Percentiles rank a stretch among this genome's conserved stretches.
phyloP scores from a whole-genome alignment of 257 asterid species.

The Solanum acaule region DNA sequence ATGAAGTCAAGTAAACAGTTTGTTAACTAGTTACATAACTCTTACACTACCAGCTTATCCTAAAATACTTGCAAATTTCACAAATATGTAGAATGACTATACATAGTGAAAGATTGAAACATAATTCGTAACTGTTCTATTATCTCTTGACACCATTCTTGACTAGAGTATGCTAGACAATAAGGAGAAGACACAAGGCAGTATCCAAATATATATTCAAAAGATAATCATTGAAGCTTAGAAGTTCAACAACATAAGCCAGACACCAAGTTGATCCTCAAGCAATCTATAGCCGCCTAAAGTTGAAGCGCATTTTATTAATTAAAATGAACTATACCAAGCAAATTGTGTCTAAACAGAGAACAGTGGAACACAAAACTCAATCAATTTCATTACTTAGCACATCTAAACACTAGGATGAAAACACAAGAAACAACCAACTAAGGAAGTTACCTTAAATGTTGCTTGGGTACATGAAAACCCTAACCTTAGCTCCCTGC shows the following conservation, averaged over 20 bases:
- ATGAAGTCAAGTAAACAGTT: not conserved
- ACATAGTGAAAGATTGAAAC: not conserved
- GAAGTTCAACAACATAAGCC: not conserved
- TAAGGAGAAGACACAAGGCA: not conserved
- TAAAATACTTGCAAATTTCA: not conserved
- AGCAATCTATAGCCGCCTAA: too few relatives aligned
- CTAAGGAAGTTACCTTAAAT: conserved; percentile 23
- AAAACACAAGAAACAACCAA: not conserved
- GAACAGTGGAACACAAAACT: not conserved
- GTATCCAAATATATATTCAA: not conserved
- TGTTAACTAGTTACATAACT: not conserved
- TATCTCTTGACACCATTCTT: not conserved
- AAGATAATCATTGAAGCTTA: not conserved
- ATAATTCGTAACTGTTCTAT: not conserved
- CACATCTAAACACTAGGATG: not conserved
- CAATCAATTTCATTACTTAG: not conserved
- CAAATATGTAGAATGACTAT: not conserved
- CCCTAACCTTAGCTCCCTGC: conserved; percentile 53
- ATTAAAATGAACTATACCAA: not conserved
- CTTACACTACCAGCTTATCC: not conserved
- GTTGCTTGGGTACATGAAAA: conserved; percentile 62
- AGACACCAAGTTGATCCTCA: too few relatives aligned
- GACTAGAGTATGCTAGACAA: not conserved
- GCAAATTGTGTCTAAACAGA: not conserved
- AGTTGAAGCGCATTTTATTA: too few relatives aligned